Evolutionary conservation across 495 filamentous ascomycete species (phyloP), one percentile per base, ranked within the genome.

Genomic region (Pseudoneurospora amorphoporcata): DNA sequence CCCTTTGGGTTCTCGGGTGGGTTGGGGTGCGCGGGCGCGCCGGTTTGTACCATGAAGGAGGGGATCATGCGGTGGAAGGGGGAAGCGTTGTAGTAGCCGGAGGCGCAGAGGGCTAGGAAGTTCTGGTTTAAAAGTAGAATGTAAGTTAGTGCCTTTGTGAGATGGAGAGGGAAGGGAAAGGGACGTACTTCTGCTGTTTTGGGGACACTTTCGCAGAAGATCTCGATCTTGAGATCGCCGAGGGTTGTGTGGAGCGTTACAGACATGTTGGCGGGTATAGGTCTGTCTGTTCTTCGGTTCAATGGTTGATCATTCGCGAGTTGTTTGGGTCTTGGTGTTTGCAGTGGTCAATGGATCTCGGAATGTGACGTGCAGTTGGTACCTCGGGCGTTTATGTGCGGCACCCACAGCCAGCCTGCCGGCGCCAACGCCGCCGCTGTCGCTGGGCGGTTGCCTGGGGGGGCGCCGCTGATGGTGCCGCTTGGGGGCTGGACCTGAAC

Each of bases 31-130:
- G 84, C 92, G 38, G 93, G 93, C 41, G 91, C 92, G 74, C 95
- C 95, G 43, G 92, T 91, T 83, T 98, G 95, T 42, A 92, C 88
- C 89, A 98, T 97, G 88, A 98, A 98, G 72, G 87, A 84, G 3
- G 93, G 92, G 70, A 97, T 95, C 17, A 91, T 84, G 45, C 95
- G 92, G 86, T 98, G 95, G 86, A 98, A 92, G n/a, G 91, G 93
- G 8, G 92, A 95, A 79, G 86, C 82, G 81, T 95, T 86, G 84
- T 96, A 99, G 84, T 93, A 93, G 76, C 86, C 87, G 42, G 90
- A 92, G 74, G 96, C 95, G 86, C 93, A 97, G 53, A 99, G 91
- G 65, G 95, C 95, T 73, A 99, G 89, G 83, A 99, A 99, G 84
- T 98, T 99, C 91, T 97, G 78, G 58, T 17, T 0, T 10, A n/a